A percentile compares a stretch with the other conserved stretches of the same genome.
Evolutionary conservation across 179 eudicot genomes (phyloP).

Genomic region (Gypsophila paniculata): DNA sequence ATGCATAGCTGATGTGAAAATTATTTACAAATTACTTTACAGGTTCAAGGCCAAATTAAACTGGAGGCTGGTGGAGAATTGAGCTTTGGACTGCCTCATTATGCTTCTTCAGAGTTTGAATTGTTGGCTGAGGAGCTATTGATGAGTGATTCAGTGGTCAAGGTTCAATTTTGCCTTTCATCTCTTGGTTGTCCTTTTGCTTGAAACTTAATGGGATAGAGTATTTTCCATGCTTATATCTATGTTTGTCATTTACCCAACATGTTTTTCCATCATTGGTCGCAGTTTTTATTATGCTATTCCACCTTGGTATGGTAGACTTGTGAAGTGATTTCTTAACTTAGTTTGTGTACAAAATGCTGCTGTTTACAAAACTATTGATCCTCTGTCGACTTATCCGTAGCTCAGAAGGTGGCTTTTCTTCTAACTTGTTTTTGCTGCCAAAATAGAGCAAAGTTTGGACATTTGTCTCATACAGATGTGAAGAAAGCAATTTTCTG

Average conservation of each 20-base stretch:
- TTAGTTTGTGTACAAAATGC: neutral
- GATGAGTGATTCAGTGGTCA: slow-evolving; percentile 91
- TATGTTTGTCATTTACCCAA: neutral
- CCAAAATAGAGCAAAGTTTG: neutral
- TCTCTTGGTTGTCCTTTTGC: slow-evolving; percentile 6
- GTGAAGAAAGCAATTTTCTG: neutral
- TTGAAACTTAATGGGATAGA: neutral
- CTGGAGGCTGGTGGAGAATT: slow-evolving; percentile 70
- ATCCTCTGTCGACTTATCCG: neutral
- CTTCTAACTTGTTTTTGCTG: neutral
- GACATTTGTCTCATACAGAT: neutral
- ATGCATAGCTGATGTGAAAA: neutral
- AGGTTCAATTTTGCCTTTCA: slow-evolving; percentile 44
- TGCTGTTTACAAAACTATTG: neutral
- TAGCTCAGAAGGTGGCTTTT: neutral
- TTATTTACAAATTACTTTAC: slow-evolving; percentile 14
- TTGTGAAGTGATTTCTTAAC: neutral
- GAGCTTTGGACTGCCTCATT: slow-evolving; percentile 86
- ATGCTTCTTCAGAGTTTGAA: slow-evolving; percentile 79
- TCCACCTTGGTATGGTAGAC: neutral
- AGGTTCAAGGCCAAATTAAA: slow-evolving; percentile 97
- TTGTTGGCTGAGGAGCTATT: slow-evolving; percentile 87
- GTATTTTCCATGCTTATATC: neutral
- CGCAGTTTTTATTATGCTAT: neutral
- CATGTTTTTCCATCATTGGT: neutral